Base-by-base conservation (phyloP, 805 yeast genomes). In the Yarrowia sp. region DNA sequence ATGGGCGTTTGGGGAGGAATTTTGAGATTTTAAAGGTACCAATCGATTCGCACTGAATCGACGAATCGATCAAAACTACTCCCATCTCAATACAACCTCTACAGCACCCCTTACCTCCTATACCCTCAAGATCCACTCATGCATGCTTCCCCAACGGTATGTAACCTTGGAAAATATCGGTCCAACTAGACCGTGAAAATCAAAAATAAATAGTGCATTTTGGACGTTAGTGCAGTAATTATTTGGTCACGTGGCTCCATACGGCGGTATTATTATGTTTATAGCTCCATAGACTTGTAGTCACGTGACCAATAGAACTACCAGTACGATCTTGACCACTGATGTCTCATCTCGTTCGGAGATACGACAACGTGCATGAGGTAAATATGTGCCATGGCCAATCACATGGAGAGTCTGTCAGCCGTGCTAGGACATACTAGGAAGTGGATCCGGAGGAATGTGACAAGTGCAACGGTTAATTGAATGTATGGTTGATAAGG, bases 61-160 rank as follows among this genome's bases (percentile, higher is more conserved):
- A 35, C 16, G n/a, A 12, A 5, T 46, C 24, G 12, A 41, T 41
- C 14, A 4, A 14, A 7, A 6, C 6, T 6, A 41, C 0, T 41
- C 22, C 7, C 11, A 22, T 1, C 3, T 22, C 4, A 1, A 12
- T 40, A 8, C 4, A 12, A 11, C 19, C 1, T 2, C 33, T 3
- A 17, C 12, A 19, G 3, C 24, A 6, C 10, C 22, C 26, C 1
- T 16, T 19, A 21, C 26, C 2, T 9, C 28, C 2, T 6, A 9
- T 24, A n/a, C 5, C 11, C 22, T 3, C n/a, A 7, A 17, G 26
- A 21, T 48, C 52, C 52, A 28, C 26, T 30, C 38, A 48, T 48
- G 54, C 54, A 48, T 14, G 28, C 26, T 21, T 46, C 51, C 51
- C 38, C 54, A 48, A 48, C 54, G 54, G 54, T 32, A 28, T 32